Base-by-base conservation (phyloP, 805 yeast species). In the Brettanomyces anomalus region DNA sequence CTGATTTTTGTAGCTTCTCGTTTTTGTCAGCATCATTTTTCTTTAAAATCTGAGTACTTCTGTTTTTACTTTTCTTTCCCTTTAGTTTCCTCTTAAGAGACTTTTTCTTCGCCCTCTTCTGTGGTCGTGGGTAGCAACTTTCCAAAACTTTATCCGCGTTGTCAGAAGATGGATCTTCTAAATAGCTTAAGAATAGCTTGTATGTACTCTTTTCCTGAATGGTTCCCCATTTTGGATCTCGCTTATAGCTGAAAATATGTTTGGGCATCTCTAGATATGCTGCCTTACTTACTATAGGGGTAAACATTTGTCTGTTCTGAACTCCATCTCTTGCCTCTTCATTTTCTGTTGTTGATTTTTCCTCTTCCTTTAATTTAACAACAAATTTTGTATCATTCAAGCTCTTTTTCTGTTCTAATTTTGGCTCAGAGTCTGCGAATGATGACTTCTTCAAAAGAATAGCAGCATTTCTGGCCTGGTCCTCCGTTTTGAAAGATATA, bases 401-500 rank as follows among this genome's bases (percentile, higher is more conserved):
- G n/a, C n/a, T n/a, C n/a, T n/a, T 24, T 7, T 28, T 33, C 16
- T 30, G 26, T 4, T n/a, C 14, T 31, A 33, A 21, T 17, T 34
- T 39, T 33, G 40, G 30, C 36, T 43, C 15, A 13, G 44, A 41
- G 24, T 54, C 51, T 18, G 39, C 37, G 46, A 68, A 67, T 5
- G 54, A 49, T 43, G 60, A 52, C 0, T 47, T 47, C 24, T 52
- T 53, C 11, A 65, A 48, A 2, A 45, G 44, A 4, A 45, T 39
- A 3, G 58, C 56, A 38, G 71, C 64, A 2, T 48, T 46, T n/a
- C 51, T 55, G 39, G 67, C 52, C 1, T 44, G 34, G 3, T 45
- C 39, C 11, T 54, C 52, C n/a, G 52, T 57, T 38, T 58, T 60
- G 44, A 73, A 65, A 11, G 47, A 43, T 2, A 70, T 47, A 51